Evolutionary conservation across 73 alveolate genomes (phyloP).

Genomic region (Uronychia setigera): DNA sequence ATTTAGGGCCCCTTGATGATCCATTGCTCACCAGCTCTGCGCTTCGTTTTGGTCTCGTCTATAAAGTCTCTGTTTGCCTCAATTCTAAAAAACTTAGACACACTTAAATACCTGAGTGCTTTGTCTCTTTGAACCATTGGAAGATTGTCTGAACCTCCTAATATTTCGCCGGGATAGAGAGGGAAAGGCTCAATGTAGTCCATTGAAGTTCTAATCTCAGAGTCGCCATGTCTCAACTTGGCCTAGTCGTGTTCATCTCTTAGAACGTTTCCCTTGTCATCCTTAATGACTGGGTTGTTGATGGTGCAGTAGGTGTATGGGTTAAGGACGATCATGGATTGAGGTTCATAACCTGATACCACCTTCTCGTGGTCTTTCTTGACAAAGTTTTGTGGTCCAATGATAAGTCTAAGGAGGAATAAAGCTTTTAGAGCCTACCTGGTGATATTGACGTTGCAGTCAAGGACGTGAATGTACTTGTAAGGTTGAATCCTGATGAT

Average conservation of each 20-base stretch:
- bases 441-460: slow-evolving; percentile 74
- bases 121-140: slow-evolving; percentile 67
- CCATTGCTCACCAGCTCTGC: slow-evolving; percentile 79
- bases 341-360: slow-evolving; percentile 74
- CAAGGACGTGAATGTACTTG: slow-evolving; percentile 85
- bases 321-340: slow-evolving; percentile 61
- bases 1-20: slow-evolving; percentile 78
- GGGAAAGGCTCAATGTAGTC: slow-evolving; percentile 86
- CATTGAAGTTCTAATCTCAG: slow-evolving; percentile 72
- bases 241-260: slow-evolving; percentile 75
- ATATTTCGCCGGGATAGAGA: slow-evolving; percentile 79
- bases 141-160: slow-evolving; percentile 52
- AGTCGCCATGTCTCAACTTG: slow-evolving; percentile 83
- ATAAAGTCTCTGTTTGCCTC: slow-evolving; percentile 77
- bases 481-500: slow-evolving; percentile 76
- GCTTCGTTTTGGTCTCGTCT: slow-evolving; percentile 67
- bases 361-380: slow-evolving; percentile 63
- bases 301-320: slow-evolving; percentile 69
- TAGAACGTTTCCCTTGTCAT: slow-evolving; percentile 60
- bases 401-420: slow-evolving; percentile 32
- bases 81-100: slow-evolving; percentile 44
- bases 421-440: slow-evolving; percentile 1
- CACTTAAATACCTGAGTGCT: too few species aligned
- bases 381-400: slow-evolving; percentile 59
- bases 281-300: slow-evolving; percentile 79